Conservation (phyloP, 768 basidiomycete genomes). For the Russula foetens region DNA sequence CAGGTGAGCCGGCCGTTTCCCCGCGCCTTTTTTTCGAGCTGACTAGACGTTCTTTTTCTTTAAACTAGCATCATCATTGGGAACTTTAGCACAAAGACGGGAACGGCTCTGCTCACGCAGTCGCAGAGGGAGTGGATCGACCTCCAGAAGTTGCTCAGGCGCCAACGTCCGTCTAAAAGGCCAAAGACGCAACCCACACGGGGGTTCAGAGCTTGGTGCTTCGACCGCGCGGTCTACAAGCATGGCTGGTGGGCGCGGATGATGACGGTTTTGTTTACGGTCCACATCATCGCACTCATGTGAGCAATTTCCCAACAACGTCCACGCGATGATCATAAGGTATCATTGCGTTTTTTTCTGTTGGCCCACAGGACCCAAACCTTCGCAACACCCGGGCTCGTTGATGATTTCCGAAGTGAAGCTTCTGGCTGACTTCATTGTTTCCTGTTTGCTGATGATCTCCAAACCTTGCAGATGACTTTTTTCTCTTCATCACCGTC, state of each 20-base stretch:
- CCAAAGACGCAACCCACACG: constrained; percentile 54
- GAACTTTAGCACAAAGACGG: constrained; percentile 83
- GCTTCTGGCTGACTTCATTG: too few relatives aligned
- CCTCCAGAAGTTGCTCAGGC: constrained; percentile 77
- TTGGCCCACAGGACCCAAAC: constrained; percentile 77
- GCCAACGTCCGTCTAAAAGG: constrained; percentile 79
- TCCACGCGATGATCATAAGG: background rate
- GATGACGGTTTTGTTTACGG: constrained; percentile 70
- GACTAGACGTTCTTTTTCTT: constrained; percentile 13
- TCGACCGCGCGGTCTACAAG: constrained; percentile 82
- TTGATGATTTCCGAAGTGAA: constrained; percentile 53
- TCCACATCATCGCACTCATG: constrained; percentile 83
- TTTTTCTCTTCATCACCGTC: constrained; percentile 67
- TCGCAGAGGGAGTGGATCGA: constrained; percentile 94
- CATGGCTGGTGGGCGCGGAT: constrained; percentile 86
- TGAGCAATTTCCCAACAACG: constrained; percentile 29
- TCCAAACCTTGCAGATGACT: constrained; percentile 41
- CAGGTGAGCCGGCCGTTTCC: constrained; percentile 46
- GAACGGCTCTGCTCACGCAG: constrained; percentile 76
- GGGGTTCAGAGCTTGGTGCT: constrained; percentile 74
- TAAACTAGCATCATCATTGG: constrained; percentile 84
- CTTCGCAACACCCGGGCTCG: constrained; percentile 42
- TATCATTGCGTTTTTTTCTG: background rate
- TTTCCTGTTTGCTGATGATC: background rate
- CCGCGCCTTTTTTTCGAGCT: background rate